phyloP scores from a whole-genome alignment of 2,329 filamentous ascomycete species.

The Trichoderma polysporum region DNA sequence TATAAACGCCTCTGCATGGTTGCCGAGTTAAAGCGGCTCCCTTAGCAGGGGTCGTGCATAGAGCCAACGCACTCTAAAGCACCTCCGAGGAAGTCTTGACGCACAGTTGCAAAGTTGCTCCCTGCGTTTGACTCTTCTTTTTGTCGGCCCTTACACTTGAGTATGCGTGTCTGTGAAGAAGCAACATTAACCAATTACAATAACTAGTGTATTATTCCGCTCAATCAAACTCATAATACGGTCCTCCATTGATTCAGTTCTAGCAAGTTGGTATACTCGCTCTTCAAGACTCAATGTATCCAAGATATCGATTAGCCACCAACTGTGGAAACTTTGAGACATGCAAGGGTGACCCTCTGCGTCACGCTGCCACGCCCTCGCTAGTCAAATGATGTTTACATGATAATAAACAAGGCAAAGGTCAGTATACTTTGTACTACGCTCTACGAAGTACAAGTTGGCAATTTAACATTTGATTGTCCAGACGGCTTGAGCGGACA shows the following conservation, averaged over 20 bases:
- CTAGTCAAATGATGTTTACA: neutral
- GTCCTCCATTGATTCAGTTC: neutral
- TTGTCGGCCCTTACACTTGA: neutral
- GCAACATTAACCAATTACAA: neutral
- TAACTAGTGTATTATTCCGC: neutral
- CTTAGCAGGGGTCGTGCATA: conserved; percentile 4
- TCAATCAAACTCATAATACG: neutral
- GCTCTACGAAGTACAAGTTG: neutral
- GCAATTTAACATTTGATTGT: neutral
- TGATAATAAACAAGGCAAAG: neutral
- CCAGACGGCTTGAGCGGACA: neutral
- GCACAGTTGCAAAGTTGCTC: conserved; percentile 12
- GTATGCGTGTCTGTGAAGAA: neutral
- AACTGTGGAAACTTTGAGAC: conserved; percentile 6
- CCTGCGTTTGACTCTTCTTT: conserved; percentile 1
- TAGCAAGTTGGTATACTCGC: neutral
- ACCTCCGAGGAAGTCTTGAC: neutral
- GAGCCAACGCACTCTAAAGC: neutral
- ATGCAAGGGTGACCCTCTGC: neutral
- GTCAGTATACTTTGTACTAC: neutral
- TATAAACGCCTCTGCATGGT: neutral
- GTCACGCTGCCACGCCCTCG: neutral
- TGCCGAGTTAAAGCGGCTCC: conserved; percentile 6
- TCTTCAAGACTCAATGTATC: neutral
- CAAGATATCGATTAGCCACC: conserved; percentile 12